Percentiles rank a stretch among this genome's conserved stretches.
These are phyloP conservation scores for Garcia nutans DNA, from an alignment of 345 rosid genomes.

Conservation along the genomic window DNA sequence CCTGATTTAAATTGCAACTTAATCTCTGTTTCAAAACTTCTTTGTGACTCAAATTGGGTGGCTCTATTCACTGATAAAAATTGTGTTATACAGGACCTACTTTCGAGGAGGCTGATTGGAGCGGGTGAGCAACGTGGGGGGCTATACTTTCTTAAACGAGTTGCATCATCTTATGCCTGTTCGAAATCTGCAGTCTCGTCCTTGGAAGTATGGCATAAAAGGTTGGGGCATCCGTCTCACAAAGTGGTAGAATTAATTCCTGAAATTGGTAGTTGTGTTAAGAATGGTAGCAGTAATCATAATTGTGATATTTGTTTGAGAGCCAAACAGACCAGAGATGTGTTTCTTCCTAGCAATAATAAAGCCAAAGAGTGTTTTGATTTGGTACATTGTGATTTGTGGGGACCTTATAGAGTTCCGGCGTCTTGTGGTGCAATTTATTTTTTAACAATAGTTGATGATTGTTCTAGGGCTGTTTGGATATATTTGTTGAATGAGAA, in stretches of 20 bases:
- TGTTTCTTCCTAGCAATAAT: neutral
- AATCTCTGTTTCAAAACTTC: constrained; percentile 1
- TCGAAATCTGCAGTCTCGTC: too few species aligned
- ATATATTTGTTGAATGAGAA: constrained; percentile 21
- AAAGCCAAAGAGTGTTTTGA: constrained; percentile 16
- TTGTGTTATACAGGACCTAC: constrained; percentile 6
- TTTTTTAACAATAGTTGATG: constrained; percentile 26
- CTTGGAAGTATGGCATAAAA: constrained; percentile 12
- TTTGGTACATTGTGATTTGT: constrained; percentile 27
- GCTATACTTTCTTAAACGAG: neutral
- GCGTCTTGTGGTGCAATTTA: neutral
- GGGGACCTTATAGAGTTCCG: constrained; percentile 13
- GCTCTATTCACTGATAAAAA: neutral
- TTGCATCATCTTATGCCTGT: neutral
- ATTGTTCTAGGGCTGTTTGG: constrained; percentile 15
- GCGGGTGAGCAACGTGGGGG: neutral
- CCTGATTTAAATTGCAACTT: neutral
- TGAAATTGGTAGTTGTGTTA: neutral
- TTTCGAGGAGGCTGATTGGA: constrained; percentile 26
- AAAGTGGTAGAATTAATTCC: neutral
- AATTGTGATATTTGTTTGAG: constrained; percentile 17
- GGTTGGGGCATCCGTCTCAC: neutral
- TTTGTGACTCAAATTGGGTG: neutral
- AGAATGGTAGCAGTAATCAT: too few species aligned
- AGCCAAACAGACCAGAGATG: constrained; percentile 16